A percentile compares a stretch with the other conserved stretches of the same genome.
Evolutionary conservation across 2,329 filamentous ascomycete species (phyloP).

Genomic region (Daldinia sp.): DNA sequence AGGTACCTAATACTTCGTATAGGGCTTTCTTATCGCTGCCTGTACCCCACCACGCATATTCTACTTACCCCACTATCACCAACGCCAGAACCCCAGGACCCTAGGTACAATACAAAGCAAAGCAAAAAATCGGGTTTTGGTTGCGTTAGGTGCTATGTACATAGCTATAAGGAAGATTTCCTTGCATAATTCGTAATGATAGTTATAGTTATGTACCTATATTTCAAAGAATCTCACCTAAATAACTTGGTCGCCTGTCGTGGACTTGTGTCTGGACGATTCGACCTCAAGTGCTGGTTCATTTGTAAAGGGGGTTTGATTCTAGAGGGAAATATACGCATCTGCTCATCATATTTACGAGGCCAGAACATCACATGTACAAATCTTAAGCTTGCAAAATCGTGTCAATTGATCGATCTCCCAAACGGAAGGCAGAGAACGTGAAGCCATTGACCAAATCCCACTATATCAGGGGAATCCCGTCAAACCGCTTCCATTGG

Average conservation of each 20-base stretch:
- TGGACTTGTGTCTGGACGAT: too few relatives aligned
- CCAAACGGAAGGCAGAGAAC: slow-evolving; percentile 21
- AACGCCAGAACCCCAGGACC: slow-evolving; percentile 6
- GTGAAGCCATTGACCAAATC: slow-evolving; percentile 25
- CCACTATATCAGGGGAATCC: slow-evolving; percentile 20
- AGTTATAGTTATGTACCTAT: too few relatives aligned
- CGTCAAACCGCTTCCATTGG: slow-evolving; percentile 13
- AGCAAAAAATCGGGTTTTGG: slow-evolving; percentile 16
- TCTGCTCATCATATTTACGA: not conserved
- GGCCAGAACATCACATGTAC: not conserved
- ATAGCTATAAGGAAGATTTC: slow-evolving; percentile 36
- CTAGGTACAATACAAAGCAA: too few relatives aligned
- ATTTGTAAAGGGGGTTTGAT: too few relatives aligned
- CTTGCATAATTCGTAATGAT: too few relatives aligned
- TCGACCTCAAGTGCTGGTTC: too few relatives aligned
- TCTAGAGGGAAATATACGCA: too few relatives aligned
- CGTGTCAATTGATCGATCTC: slow-evolving; percentile 28
- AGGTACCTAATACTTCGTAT: too few relatives aligned
- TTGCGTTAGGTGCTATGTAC: slow-evolving; percentile 34
- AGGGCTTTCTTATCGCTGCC: not conserved
- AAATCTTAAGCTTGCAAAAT: slow-evolving; percentile 21
- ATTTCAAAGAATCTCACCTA: not conserved
- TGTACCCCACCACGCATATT: slow-evolving; percentile 3
- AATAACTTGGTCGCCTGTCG: not conserved
- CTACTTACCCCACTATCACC: not conserved